Base-by-base conservation (phyloP, 345 rosid genomes). In the Heritiera littoralis region DNA sequence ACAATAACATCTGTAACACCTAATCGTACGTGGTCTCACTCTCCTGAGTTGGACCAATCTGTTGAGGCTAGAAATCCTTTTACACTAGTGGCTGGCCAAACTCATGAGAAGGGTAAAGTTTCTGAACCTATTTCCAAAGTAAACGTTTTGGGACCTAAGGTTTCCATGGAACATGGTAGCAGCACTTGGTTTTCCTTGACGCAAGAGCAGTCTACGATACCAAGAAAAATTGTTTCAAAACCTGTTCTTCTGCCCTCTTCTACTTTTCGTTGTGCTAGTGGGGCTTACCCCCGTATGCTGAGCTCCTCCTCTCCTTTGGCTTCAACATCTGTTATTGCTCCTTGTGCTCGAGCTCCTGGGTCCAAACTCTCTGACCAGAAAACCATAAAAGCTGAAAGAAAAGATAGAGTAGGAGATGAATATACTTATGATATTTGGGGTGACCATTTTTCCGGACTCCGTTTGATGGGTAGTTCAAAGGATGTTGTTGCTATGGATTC, bases 351-450 rank as follows among this genome's bases (percentile, higher is more conserved):
- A 59, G 99, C 99, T 45, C 99, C 96, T 9, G 92, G 96, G 14
- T 74, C 92, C 11, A 88, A 85, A 74, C 83, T 80, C 38, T 77
- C 67, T 18, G 28, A 76, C 63, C 80, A 81, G 78, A 86, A 81
- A 72, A 40, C 58, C 18, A 38, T 66, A 66, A 77, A 84, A 72
- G 71, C 84, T 68, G 86, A 86, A 59, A 87, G 83, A 49, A 84
- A 80, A 68, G 66, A 15, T 14, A 72, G 67, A 52, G 13, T 56
- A 10, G 84, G 81, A 63, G 86, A 86, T 64, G 85, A 86, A 71
- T 86, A 87, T 83, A 82, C 76, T 14, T 93, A 93, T 43, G 94
- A 93, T 81, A 95, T 95, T 8, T 95, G 95, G 99, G 97, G 98
- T 41, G 90, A 92, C 77, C 99, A 91, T 86, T 83, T 92, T 79